Base-by-base conservation (phyloP, 441 rosid genomes). In the Aleurites moluccanus region DNA sequence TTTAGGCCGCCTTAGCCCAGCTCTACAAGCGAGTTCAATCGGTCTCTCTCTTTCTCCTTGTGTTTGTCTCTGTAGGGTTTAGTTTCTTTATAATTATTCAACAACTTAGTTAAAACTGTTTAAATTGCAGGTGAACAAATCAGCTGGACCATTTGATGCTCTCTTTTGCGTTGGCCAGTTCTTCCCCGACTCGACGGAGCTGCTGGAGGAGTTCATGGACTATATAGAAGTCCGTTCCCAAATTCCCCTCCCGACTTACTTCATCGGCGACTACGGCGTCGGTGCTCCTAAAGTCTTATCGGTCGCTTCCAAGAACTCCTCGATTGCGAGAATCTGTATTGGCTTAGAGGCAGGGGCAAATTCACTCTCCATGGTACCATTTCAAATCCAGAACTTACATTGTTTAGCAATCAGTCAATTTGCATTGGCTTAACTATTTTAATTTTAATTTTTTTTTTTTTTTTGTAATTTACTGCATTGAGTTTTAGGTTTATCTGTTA, bases 301-400 rank as follows among this genome's bases (percentile, higher is more conserved):
- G 16, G 81, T 83, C 9, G 84, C 90, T 33, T 86, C 96, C 28
- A 89, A 50, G 75, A 84, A 88, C 73, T 81, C 86, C 6, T 86
- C 86, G 18, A 85, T 57, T 80, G 85, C 40, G 83, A 86, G 65
- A 91, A 95, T 70, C 82, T 93, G 56, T 89, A 75, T 74, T 95
- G 97, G 99, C 85, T 95, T 62, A 87, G 88, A 82, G 97, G 98
- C 86, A 90, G 99, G 74, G 99, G 98, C 79, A 92, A 90, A 79
- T 93, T 93, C 88, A 88, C 82, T 62, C 83, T 95, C 52, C 88
- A 82, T 15, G 94, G 98, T 95, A 80, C n/a, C 38, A 14, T 49
- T 69, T 28, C 6, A 21, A 3, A 61, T 28, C 49, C 13, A 35
- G 5, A 23, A 5, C 56, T 52, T 52, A 52, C 7, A 38, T 38